Conservation (phyloP, 768 basidiomycete species). For the Mycena leptocephala region DNA sequence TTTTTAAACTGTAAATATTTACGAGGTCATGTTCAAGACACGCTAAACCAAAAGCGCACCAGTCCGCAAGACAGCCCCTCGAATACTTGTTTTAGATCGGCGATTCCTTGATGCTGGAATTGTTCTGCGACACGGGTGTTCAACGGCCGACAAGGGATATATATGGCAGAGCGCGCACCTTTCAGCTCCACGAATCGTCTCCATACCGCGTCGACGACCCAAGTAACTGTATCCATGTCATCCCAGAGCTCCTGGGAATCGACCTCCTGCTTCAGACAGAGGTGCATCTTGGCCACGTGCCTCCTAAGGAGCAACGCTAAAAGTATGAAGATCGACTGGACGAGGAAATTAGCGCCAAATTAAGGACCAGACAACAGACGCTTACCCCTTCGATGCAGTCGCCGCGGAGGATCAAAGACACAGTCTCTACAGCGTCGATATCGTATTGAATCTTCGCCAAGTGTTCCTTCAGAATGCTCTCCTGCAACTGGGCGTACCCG, state of each 20-base stretch:
- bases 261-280: conserved; percentile 11
- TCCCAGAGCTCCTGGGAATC: background rate
- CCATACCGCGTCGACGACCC: conserved; percentile 8
- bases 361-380: background rate
- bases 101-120: conserved; percentile 9
- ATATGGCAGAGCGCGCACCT: background rate
- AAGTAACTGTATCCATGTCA: background rate
- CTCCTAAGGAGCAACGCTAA: conserved; percentile 4
- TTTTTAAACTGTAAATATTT: conserved; percentile 8
- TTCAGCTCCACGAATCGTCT: background rate
- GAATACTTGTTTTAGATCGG: conserved; percentile 18
- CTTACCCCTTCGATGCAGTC: background rate
- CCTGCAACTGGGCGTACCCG: background rate
- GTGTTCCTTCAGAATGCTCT: background rate
- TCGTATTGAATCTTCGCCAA: background rate
- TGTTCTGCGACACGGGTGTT: background rate
- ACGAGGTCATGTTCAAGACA: background rate
- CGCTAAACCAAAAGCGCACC: background rate
- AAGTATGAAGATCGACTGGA: conserved; percentile 9
- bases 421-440: background rate
- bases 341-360: background rate
- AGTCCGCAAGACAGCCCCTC: conserved; percentile 26
- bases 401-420: background rate
- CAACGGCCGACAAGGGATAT: background rate
- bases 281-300: conserved; percentile 26